phyloP scores from a whole-genome alignment of 768 basidiomycete species.

The Lentinus brumalis region DNA sequence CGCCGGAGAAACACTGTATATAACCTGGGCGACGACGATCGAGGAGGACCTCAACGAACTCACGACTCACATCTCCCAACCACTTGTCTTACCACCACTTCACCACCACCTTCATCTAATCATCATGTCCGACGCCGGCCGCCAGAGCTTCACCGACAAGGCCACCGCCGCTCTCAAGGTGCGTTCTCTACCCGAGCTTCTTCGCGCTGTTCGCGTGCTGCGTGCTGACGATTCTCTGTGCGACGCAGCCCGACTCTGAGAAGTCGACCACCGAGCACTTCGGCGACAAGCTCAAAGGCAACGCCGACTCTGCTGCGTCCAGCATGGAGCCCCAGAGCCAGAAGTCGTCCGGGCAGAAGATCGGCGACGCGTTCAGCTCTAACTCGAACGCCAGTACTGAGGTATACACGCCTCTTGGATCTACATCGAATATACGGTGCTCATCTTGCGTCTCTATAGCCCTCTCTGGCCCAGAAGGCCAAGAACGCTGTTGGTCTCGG shows the following conservation, averaged over 20 bases:
- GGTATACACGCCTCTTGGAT: no score
- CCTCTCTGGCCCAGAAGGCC: constrained; percentile 35
- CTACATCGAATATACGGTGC: neutral
- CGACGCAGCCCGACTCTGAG: constrained; percentile 36
- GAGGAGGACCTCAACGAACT: neutral
- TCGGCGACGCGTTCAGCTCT: constrained; percentile 36
- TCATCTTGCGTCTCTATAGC: constrained; percentile 10
- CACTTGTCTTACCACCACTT: neutral
- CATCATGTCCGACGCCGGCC: constrained; percentile 37
- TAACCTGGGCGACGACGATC: no score
- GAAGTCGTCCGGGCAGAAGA: constrained; percentile 38
- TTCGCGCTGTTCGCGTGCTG: neutral
- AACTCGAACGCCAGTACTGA: constrained; percentile 29
- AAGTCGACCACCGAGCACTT: constrained; percentile 41
- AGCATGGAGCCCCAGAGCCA: constrained; percentile 33
- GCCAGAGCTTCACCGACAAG: constrained; percentile 40
- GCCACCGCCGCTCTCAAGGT: constrained; percentile 36
- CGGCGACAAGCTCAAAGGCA: constrained; percentile 39
- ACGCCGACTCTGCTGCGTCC: constrained; percentile 33
- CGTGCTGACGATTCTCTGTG: neutral
- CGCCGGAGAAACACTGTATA: neutral
- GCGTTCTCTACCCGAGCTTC: neutral
- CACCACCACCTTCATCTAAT: neutral
- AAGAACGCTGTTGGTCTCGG: constrained; percentile 39
- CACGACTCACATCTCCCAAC: neutral